phyloP scores from a whole-genome alignment of 2,329 filamentous ascomycete genomes.

The Hyphodiscus sp. region DNA sequence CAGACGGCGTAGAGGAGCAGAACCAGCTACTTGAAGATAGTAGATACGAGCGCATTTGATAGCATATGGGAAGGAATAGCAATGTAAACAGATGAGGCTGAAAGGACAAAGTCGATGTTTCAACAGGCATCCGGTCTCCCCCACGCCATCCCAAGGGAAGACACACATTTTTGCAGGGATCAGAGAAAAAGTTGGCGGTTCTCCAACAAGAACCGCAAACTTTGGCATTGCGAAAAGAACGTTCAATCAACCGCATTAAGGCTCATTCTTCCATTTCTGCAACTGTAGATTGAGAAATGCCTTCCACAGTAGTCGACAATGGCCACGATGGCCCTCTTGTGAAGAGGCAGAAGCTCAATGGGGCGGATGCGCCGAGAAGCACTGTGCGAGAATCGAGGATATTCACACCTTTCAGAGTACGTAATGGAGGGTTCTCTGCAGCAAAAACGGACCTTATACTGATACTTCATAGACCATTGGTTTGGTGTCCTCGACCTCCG shows the following conservation, averaged over 20 bases:
- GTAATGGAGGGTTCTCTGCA: constrained; percentile 26
- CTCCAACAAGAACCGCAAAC: constrained; percentile 1
- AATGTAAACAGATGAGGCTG: background rate
- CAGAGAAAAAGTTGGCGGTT: constrained; percentile 1
- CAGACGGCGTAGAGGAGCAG: background rate
- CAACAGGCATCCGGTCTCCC: background rate
- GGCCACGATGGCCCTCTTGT: constrained; percentile 53
- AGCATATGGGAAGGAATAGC: background rate
- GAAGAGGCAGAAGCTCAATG: constrained; percentile 69
- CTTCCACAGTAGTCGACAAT: constrained; percentile 33
- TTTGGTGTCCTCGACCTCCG: constrained; percentile 80
- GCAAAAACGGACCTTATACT: constrained; percentile 6
- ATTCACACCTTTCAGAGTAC: constrained; percentile 88
- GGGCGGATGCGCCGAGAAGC: constrained; percentile 33
- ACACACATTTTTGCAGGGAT: background rate
- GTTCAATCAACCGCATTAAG: background rate
- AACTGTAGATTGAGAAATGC: constrained; percentile 33
- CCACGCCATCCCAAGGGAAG: background rate
- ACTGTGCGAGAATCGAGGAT: constrained; percentile 61
- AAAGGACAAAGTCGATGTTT: background rate
- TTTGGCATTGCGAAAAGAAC: background rate
- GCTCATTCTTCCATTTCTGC: background rate
- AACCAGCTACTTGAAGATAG: background rate
- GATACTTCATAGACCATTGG: constrained; percentile 66
- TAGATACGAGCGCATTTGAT: background rate